phyloP scores from a whole-genome alignment of 495 filamentous ascomycete species.

The Aspergillus nanangensis region DNA sequence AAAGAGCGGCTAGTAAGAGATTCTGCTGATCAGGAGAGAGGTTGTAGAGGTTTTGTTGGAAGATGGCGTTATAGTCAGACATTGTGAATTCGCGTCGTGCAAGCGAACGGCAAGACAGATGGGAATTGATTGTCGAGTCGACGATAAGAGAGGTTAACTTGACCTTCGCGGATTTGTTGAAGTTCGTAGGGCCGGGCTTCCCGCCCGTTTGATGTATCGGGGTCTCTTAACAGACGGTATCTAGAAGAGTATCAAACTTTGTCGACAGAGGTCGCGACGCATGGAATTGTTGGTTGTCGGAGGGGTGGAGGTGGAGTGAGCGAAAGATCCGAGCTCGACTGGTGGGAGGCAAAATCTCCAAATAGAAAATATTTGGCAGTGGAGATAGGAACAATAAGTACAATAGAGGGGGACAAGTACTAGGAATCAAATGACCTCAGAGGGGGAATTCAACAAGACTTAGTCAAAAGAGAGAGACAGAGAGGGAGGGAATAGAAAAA shows the following conservation, averaged over 20 bases:
- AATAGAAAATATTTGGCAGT: no score
- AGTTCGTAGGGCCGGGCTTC: conserved; percentile 23
- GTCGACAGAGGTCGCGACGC: no score
- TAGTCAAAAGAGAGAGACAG: not conserved
- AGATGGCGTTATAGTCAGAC: conserved; percentile 35
- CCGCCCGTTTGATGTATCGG: conserved; percentile 23
- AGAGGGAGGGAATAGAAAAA: not conserved
- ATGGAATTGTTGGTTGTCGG: no score
- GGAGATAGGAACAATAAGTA: no score
- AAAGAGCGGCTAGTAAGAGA: conserved; percentile 80
- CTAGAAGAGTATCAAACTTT: no score
- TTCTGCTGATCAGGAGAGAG: conserved; percentile 85
- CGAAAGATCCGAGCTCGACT: no score
- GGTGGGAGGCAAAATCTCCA: no score
- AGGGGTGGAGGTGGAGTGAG: not conserved
- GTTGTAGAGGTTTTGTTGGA: conserved; percentile 50
- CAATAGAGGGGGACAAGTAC: no score
- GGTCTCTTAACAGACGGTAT: not conserved
- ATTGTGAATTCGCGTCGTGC: no score
- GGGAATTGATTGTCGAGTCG: not conserved
- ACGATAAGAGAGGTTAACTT: not conserved
- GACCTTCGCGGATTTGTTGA: not conserved
- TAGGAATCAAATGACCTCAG: no score
- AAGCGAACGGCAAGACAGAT: no score
- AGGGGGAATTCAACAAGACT: not conserved